Percentiles rank a stretch among this genome's conserved stretches.
phyloP scores from a whole-genome alignment of 2,329 filamentous ascomycete genomes.

The Fusarium miscanthi region DNA sequence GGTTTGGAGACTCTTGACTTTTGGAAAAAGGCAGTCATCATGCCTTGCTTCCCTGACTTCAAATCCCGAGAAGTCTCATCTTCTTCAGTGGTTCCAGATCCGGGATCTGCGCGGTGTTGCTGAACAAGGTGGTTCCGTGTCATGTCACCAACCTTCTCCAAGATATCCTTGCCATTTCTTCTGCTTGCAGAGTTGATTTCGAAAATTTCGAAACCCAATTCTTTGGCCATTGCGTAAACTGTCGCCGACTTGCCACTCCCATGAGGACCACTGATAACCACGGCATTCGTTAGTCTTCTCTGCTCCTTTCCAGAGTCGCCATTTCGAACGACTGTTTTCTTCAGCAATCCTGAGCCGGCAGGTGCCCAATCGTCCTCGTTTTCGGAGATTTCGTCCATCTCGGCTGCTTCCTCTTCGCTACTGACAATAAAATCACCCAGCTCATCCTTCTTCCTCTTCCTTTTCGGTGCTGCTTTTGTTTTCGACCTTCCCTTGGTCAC shows the following conservation, averaged over 20 bases:
- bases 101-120: slow-evolving; percentile 53
- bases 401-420: slow-evolving; percentile 78
- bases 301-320: slow-evolving; percentile 56
- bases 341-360: slow-evolving; percentile 52
- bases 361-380: slow-evolving; percentile 63
- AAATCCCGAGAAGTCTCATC: slow-evolving; percentile 60
- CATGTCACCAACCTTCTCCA: slow-evolving; percentile 97
- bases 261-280: slow-evolving; percentile 89
- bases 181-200: slow-evolving; percentile 90
- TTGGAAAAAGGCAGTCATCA: slow-evolving; percentile 85
- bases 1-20: slow-evolving; percentile 51
- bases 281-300: slow-evolving; percentile 73
- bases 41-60: slow-evolving; percentile 78
- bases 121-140: slow-evolving; percentile 91
- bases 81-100: slow-evolving; percentile 45
- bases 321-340: slow-evolving; percentile 66
- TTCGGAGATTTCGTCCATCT: slow-evolving; percentile 76
- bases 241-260: slow-evolving; percentile 95
- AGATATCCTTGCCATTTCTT: slow-evolving; percentile 86
- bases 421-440: slow-evolving; percentile 84
- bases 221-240: slow-evolving; percentile 90
- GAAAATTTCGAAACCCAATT: slow-evolving; percentile 93
- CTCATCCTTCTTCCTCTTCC: slow-evolving; percentile 78
- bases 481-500: slow-evolving; percentile 46
- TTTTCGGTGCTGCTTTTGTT: slow-evolving; percentile 55